Percentiles rank a stretch among this genome's conserved stretches.
Conservation (phyloP, 2,329 filamentous ascomycete species). For the Cladosporium sp. region DNA sequence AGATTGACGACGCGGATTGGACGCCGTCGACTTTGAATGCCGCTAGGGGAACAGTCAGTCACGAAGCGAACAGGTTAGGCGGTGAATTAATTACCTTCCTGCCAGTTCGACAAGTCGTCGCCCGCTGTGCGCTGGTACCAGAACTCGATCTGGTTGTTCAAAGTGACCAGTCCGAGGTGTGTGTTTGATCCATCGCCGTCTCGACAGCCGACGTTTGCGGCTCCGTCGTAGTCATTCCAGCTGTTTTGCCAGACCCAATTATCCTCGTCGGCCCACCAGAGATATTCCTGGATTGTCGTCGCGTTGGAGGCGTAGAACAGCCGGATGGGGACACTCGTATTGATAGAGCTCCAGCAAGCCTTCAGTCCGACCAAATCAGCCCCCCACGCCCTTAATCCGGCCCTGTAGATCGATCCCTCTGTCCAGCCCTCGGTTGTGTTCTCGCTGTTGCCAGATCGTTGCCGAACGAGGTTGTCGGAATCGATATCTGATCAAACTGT, state of each 20-base stretch:
- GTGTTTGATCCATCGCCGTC: neutral
- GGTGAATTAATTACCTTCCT: neutral
- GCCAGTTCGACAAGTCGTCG: neutral
- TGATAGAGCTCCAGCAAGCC: neutral
- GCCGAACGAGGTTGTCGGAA: neutral
- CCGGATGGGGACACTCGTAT: neutral
- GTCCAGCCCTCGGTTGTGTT: neutral
- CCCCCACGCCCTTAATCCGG: neutral
- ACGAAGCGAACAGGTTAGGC: neutral
- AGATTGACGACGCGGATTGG: neutral
- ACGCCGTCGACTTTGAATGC: neutral
- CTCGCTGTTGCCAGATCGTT: neutral
- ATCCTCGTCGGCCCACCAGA: neutral
- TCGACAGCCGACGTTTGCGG: neutral
- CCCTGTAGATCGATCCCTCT: neutral
- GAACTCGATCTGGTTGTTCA: neutral
- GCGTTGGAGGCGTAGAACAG: neutral
- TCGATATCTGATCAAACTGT: neutral
- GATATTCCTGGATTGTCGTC: neutral
- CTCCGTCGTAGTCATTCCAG: neutral
- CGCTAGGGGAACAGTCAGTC: neutral
- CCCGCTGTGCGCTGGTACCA: neutral
- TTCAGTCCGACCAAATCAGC: neutral
- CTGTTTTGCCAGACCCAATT: neutral
- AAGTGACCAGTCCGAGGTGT: neutral